These are phyloP conservation scores for Pyrus betulifolia DNA, from an alignment of 306 rosid species.

Conservation along the genomic window DNA sequence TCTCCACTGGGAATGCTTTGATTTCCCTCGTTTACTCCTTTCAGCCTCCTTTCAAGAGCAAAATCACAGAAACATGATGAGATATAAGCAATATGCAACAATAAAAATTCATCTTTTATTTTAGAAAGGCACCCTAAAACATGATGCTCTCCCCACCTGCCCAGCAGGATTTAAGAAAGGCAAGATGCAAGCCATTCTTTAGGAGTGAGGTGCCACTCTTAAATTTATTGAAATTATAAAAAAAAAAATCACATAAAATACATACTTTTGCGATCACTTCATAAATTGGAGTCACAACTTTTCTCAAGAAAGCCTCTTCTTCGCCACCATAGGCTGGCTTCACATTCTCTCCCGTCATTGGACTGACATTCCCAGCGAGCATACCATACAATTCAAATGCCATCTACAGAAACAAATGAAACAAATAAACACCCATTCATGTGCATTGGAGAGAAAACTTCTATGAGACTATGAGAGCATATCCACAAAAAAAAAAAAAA, in stretches of 20 bases:
- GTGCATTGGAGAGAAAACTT: neutral
- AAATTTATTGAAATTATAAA: conserved; percentile 1
- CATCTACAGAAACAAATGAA: conserved; percentile 56
- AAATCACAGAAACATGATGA: conserved; percentile 4
- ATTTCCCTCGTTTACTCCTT: conserved; percentile 69
- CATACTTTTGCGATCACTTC: conserved; percentile 88
- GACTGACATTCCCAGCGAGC: conserved; percentile 98
- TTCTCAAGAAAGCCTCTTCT: conserved; percentile 77
- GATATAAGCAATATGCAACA: neutral
- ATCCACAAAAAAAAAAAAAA: neutral
- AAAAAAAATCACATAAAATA: conserved; percentile 11
- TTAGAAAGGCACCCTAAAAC: neutral
- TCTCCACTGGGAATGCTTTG: conserved; percentile 99
- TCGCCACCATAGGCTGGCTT: conserved; percentile 99
- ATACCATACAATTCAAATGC: conserved; percentile 97
- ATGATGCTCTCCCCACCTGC: neutral
- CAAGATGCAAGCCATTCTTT: neutral
- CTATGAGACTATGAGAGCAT: neutral
- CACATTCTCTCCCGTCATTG: conserved; percentile 94
- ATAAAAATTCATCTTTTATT: neutral
- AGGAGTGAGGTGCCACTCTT: neutral
- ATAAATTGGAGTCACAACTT: conserved; percentile 95
- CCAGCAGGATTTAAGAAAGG: neutral
- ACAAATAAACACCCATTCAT: conserved; percentile 13
- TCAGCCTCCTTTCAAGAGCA: conserved; percentile 64